These are phyloP conservation scores for Terfezia claveryi DNA, from an alignment of 495 filamentous ascomycete species.

Conservation along the genomic window DNA sequence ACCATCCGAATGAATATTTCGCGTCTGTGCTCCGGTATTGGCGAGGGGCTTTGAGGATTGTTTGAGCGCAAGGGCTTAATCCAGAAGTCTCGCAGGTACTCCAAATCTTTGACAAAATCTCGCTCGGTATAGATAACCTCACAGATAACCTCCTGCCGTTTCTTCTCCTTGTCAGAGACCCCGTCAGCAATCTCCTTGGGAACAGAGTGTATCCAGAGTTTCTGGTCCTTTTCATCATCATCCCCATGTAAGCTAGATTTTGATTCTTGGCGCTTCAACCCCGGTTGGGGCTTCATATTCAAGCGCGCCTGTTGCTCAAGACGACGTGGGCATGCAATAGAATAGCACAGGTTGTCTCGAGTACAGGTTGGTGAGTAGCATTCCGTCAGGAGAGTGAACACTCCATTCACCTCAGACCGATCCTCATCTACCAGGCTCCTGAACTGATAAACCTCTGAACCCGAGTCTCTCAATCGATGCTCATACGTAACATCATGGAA, in stretches of 20 bases:
- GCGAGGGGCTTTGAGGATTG: slow-evolving; percentile 44
- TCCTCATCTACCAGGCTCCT: slow-evolving; percentile 71
- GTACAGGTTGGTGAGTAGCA: slow-evolving; percentile 98
- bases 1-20: slow-evolving; percentile 85
- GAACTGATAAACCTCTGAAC: slow-evolving; percentile 87
- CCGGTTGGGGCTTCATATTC: slow-evolving; percentile 77
- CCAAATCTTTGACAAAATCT: slow-evolving; percentile 97
- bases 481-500: slow-evolving; percentile 99
- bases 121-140: slow-evolving; percentile 98
- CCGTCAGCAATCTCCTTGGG: slow-evolving; percentile 82
- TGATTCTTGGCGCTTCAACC: slow-evolving; percentile 61
- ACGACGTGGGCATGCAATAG: slow-evolving; percentile 85
- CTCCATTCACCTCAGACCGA: slow-evolving; percentile 61
- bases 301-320: slow-evolving; percentile 85
- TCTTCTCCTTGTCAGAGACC: slow-evolving; percentile 78
- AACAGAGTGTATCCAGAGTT: slow-evolving; percentile 98
- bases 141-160: slow-evolving; percentile 92
- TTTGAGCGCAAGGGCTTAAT: slow-evolving; percentile 66
- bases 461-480: slow-evolving; percentile 77
- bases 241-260: slow-evolving; percentile 63
- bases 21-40: slow-evolving; percentile 67
- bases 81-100: slow-evolving; percentile 98
- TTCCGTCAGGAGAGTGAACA: slow-evolving; percentile 87
- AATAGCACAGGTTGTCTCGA: slow-evolving; percentile 84
- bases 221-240: slow-evolving; percentile 83